Evolutionary conservation across 192 early-diverging fungal genomes (phyloP), one percentile per base, ranked within the genome.

Genomic region (Rhizoclosmatium globosum): DNA sequence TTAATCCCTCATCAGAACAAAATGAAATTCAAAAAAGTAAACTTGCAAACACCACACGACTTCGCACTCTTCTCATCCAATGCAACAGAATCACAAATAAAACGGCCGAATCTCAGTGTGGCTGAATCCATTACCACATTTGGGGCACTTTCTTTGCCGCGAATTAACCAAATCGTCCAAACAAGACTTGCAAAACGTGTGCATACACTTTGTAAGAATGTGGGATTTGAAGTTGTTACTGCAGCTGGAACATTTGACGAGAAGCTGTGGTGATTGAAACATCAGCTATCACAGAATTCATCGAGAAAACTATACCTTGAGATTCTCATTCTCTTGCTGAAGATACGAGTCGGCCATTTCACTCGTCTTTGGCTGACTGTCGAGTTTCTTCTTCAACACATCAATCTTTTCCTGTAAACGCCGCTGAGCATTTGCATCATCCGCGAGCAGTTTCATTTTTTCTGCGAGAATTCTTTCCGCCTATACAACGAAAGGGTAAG

Each of bases 181-280:
- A 79, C 97, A 99, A 72, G 90, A 84, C 75, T 95, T 94, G 88
- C 97, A 99, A 87, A 99, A 99, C 15, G 93, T 93, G 78, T 99
- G 97, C 96, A 97, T 97, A 83, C 97, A 99, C 46, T 94, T 89
- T 64, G 89, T 44, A 11, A 99, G 82, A 2, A 93, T 86, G 79
- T 94, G 94, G 44, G 89, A 91, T 79, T 95, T 95, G 86, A 98
- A 96, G 59, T 94, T 89, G 38, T 85, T 91, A 75, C 90, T 90
- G 85, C 97, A 99, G 58, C 94, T 92, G 31, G 92, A 90, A 79
- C 97, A 99, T 84, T 95, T 97, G 47, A 97, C 89, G 56, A 98
- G 80, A n/a, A 92, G 86, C 92, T 95, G 39, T 19, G 19, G 50
- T 39, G 11, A n/a, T 42, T 45, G 50, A 57, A 70, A 46, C 44